Base-by-base conservation (phyloP, 345 rosid species). In the Fremontodendron californicum region DNA sequence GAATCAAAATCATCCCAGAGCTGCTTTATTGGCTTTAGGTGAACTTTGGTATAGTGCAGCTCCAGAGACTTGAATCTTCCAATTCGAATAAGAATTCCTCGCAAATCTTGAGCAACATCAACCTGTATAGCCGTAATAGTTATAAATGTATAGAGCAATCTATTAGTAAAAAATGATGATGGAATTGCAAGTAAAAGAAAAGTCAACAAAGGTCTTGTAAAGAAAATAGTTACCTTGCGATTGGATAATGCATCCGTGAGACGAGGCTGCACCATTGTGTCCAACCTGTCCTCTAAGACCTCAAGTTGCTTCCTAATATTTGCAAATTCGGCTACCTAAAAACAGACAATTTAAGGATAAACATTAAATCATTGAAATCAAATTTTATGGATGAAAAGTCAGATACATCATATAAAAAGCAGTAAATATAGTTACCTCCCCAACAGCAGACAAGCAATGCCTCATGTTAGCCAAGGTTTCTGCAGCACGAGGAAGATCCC, bases 391-490 rank as follows among this genome's bases (percentile, higher is more conserved):
- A 51, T 63, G 70, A 45, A 7, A 57, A 55, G 65, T 48, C 9
- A 39, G 42, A 39, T 16, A 21, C 10, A 57, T 3, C 48, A 66
- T 67, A 11, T 15, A 5, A 48, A 54, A 43, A 7, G 8, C 2
- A 58, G 6, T 51, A 13, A 49, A 27, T 58, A 69, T 6, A 73
- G 42, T 66, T 79, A 93, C 99, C 97, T 96, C 99, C 19, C 99
- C 99, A 16, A 96, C 98, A 70, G 98, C 99, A 80, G 99, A 91
- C 82, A 96, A 80, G 84, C 99, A 96, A 86, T 92, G 97, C 85
- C 95, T 91, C 99, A 96, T 96, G 84, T 91, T 93, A 74, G 99
- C 95, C 91, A 96, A 88, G 75, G 99, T 96, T 82, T 96, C 98
- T 16, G 99, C 99, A 55, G 99, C 99, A 39, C 92, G 93, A 71